These are phyloP conservation scores for Silene latifolia DNA, from an alignment of 148 eudicot species.

Conservation along the genomic window DNA sequence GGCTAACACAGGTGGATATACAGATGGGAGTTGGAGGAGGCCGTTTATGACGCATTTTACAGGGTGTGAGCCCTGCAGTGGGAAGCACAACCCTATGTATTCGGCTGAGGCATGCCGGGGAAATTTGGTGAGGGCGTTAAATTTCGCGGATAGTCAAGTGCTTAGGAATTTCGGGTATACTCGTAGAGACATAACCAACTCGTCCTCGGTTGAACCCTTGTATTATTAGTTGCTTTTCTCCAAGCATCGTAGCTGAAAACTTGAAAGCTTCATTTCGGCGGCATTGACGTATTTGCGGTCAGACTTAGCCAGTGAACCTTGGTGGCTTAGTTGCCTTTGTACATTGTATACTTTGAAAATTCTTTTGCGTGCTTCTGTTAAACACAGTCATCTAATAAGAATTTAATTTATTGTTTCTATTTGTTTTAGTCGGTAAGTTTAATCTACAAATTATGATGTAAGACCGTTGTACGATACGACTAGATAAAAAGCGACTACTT, in stretches of 20 bases:
- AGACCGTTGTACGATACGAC: too few relatives aligned
- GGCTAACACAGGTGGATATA: constrained; percentile 6
- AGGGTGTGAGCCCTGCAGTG: constrained; percentile 17
- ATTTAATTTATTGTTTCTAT: not conserved
- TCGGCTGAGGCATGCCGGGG: not conserved
- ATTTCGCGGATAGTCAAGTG: constrained; percentile 32
- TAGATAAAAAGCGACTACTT: too few relatives aligned
- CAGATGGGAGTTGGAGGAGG: constrained; percentile 13
- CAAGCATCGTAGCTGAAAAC: not conserved
- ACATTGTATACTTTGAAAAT: not conserved
- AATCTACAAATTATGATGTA: not conserved
- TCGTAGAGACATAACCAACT: constrained; percentile 43
- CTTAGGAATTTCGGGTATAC: constrained; percentile 54
- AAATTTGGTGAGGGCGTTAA: constrained; percentile 12
- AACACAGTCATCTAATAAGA: not conserved
- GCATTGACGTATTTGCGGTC: not conserved
- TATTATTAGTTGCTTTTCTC: not conserved
- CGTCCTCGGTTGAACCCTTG: constrained; percentile 34
- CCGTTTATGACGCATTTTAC: constrained; percentile 21
- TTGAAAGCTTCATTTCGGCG: not conserved
- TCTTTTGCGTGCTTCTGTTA: not conserved
- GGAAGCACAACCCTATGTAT: constrained; percentile 7
- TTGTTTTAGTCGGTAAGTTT: not conserved
- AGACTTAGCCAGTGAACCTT: too few relatives aligned
- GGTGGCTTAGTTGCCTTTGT: constrained; percentile 4